phyloP scores from a whole-genome alignment of 1,284 basidiomycete species.

The Heterobasidion occidentale region DNA sequence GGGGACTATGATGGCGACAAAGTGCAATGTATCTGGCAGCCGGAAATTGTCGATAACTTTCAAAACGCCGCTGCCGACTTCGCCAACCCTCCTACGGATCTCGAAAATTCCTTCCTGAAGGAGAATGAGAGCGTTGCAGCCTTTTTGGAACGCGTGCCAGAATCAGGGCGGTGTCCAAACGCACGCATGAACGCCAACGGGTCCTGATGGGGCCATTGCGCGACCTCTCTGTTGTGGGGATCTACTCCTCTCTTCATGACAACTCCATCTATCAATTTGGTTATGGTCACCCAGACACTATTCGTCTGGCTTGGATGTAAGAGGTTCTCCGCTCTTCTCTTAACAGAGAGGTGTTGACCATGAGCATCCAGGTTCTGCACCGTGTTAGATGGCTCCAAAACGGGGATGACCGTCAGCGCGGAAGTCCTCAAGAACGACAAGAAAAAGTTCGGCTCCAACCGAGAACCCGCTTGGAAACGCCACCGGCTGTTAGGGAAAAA shows the following conservation, averaged over 20 bases:
- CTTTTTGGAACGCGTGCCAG: slow-evolving; percentile 20
- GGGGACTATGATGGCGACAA: slow-evolving; percentile 42
- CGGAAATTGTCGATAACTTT: slow-evolving; percentile 39
- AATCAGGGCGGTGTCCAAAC: slow-evolving; percentile 9
- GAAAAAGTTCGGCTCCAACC: slow-evolving; percentile 3
- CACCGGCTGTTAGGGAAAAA: not conserved
- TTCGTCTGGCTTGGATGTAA: slow-evolving; percentile 53
- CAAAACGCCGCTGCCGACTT: slow-evolving; percentile 36
- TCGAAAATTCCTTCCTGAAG: slow-evolving; percentile 30
- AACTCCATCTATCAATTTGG: slow-evolving; percentile 42
- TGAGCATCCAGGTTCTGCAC: slow-evolving; percentile 42
- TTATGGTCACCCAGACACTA: slow-evolving; percentile 38
- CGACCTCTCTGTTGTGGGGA: slow-evolving; percentile 39
- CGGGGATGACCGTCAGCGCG: slow-evolving; percentile 38
- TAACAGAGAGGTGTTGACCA: not conserved
- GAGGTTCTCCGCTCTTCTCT: slow-evolving; percentile 13
- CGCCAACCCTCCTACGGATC: slow-evolving; percentile 34
- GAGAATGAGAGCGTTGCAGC: slow-evolving; percentile 35
- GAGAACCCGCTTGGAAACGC: slow-evolving; percentile 29
- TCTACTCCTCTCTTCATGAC: slow-evolving; percentile 51
- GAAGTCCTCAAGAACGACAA: slow-evolving; percentile 20
- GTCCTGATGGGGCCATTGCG: slow-evolving; percentile 41
- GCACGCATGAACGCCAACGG: slow-evolving; percentile 32
- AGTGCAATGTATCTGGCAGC: slow-evolving; percentile 30
- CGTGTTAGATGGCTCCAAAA: slow-evolving; percentile 52